Evolutionary conservation across 495 filamentous ascomycete species (phyloP), one percentile per base, ranked within the genome.

Genomic region (Parmelia sp.): DNA sequence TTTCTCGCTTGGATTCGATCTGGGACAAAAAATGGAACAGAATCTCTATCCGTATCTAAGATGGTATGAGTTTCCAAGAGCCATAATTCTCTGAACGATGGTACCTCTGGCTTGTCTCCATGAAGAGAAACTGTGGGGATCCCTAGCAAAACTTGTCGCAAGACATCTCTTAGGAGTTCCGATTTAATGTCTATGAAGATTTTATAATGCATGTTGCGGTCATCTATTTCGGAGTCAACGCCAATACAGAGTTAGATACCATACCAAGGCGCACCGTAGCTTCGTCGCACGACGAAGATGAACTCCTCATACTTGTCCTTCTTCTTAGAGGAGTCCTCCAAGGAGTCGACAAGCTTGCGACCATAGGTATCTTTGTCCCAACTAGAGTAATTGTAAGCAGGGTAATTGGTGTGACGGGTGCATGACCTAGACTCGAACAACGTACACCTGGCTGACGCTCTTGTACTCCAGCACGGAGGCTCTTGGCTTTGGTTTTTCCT

Each of bases 1-100:
- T 17, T 44, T 61, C 51, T 31, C 49, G 62, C 23, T 63, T 63
- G 23, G 63, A 60, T 40, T 72, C 70, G 35, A 79, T 64, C 57
- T 78, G 69, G 40, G 65, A 64, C 31, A 77, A 68, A 67, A 67
- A 75, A 63, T 75, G 58, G 44, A 71, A 78, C 25, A 79, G 44
- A 12, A 68, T 57, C 58, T 69, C 66, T 11, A 67, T 42, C 14
- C 66, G 66, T 29, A 67, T 55, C 66, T 67, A 47, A n/a, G 27
- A 36, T 15, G 9, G 10, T 6, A 11, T 60, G 53, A 55, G 39
- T 19, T 17, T 29, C 23, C 10, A 3, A 19, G 8, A 47, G 31
- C 11, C 25, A 5, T 21, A 21, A n/a, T 21, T 33, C 12, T 23
- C 12, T 12, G 35, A 29, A 23, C 9, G 33, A 23, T 2, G 62